phyloP scores from a whole-genome alignment of 129 eudicot genomes.

The Ambrosia artemisiifolia region DNA sequence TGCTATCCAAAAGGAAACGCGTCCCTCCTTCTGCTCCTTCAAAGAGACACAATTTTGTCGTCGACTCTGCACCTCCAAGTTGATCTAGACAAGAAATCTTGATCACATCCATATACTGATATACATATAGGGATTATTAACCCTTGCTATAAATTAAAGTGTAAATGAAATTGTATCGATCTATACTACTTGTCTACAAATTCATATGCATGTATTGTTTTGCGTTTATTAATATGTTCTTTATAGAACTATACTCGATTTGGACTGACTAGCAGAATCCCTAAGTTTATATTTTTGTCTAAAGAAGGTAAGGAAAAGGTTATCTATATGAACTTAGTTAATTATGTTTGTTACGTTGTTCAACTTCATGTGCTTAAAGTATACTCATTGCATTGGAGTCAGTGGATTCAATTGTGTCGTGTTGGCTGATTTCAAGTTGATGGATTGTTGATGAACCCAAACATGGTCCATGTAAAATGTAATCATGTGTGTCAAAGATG shows the following conservation, averaged over 20 bases:
- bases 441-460: too few species aligned
- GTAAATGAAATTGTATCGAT: neutral
- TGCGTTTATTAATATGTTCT: neutral
- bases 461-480: too few species aligned
- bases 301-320: neutral
- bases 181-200: neutral
- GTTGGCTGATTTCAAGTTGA: too few species aligned
- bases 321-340: neutral
- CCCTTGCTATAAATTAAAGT: neutral
- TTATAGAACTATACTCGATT: neutral
- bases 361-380: neutral
- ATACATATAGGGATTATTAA: neutral
- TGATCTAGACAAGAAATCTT: constrained; percentile 1
- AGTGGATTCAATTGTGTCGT: too few species aligned
- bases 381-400: too few species aligned
- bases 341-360: neutral
- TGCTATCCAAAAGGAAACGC: constrained; percentile 17
- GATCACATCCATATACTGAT: neutral
- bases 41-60: constrained; percentile 24
- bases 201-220: neutral
- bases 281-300: neutral
- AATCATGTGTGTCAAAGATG: too few species aligned
- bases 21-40: constrained; percentile 25
- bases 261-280: neutral
- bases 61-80: constrained; percentile 12